phyloP scores from a whole-genome alignment of 164 flowering plant genomes.

The Malania oleifera region DNA sequence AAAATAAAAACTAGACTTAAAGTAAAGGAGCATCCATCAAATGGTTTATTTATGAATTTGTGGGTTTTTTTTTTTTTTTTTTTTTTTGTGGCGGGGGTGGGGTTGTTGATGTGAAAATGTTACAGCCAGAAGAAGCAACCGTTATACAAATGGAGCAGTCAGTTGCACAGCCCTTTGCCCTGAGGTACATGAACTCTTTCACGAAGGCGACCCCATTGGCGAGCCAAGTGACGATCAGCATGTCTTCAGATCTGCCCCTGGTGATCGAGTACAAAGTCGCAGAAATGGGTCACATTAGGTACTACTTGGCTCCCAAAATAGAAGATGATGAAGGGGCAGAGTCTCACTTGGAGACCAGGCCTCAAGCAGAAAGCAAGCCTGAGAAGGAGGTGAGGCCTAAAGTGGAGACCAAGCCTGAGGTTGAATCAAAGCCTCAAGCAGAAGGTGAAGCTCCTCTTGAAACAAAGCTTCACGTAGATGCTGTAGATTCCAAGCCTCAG shows the following conservation, averaged over 20 bases:
- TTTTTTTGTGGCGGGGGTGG: too few relatives aligned
- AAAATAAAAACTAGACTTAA: too few relatives aligned
- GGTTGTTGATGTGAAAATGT: neutral
- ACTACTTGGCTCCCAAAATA: slow-evolving; percentile 27
- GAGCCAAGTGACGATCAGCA: slow-evolving; percentile 22
- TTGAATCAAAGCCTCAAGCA: neutral
- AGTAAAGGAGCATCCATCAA: too few relatives aligned
- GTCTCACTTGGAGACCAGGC: neutral
- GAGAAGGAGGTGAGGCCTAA: neutral
- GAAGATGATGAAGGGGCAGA: slow-evolving; percentile 21
- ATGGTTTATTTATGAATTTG: too few relatives aligned
- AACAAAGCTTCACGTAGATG: too few relatives aligned
- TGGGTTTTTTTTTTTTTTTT: too few relatives aligned
- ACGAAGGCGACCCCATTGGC: slow-evolving; percentile 29
- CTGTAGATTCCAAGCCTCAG: too few relatives aligned
- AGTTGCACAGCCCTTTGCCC: slow-evolving; percentile 25
- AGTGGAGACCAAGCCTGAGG: slow-evolving; percentile 5
- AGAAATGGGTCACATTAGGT: slow-evolving; percentile 31
- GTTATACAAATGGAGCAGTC: slow-evolving; percentile 25
- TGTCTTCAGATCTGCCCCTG: slow-evolving; percentile 25
- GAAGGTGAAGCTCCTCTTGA: too few relatives aligned
- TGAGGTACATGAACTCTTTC: slow-evolving; percentile 25
- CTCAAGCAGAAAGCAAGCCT: neutral
- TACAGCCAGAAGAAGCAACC: slow-evolving; percentile 15
- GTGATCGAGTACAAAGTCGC: slow-evolving; percentile 29